Evolutionary conservation across 2,329 filamentous ascomycete genomes (phyloP).

Genomic region (Cladosporium phlei): DNA sequence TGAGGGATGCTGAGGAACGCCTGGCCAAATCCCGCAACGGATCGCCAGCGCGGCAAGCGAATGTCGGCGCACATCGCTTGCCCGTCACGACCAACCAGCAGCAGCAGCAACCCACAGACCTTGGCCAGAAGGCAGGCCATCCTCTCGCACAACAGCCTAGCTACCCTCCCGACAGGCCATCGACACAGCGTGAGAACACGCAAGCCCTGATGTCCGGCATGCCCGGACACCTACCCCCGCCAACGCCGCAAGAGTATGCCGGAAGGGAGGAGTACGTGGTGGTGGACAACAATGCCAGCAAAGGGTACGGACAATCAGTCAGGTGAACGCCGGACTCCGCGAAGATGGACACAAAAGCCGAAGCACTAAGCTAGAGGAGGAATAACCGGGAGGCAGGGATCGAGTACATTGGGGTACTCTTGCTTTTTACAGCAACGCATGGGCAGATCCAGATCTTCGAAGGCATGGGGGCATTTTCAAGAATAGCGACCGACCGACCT

Average conservation of each 20-base stretch:
- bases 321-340: no score
- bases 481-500: no score
- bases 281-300: constrained; percentile 23
- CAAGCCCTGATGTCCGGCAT: constrained; percentile 22
- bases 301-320: constrained; percentile 4
- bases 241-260: constrained; percentile 18
- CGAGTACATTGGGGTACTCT: no score
- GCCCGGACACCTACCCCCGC: constrained; percentile 20
- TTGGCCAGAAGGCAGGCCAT: neutral
- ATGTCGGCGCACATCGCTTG: constrained; percentile 18
- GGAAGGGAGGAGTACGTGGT: constrained; percentile 30
- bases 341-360: no score
- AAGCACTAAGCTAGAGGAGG: no score
- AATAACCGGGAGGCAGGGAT: no score
- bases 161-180: constrained; percentile 23
- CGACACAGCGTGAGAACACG: constrained; percentile 21
- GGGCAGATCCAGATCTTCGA: neutral
- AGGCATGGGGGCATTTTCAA: neutral
- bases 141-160: constrained; percentile 25
- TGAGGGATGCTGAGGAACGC: constrained; percentile 79
- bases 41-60: constrained; percentile 23
- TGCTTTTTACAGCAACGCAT: no score
- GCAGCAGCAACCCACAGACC: constrained; percentile 4
- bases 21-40: constrained; percentile 42
- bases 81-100: constrained; percentile 15